Evolutionary conservation across 345 rosid species (phyloP).

Genomic region (Populus pruinosa): DNA sequence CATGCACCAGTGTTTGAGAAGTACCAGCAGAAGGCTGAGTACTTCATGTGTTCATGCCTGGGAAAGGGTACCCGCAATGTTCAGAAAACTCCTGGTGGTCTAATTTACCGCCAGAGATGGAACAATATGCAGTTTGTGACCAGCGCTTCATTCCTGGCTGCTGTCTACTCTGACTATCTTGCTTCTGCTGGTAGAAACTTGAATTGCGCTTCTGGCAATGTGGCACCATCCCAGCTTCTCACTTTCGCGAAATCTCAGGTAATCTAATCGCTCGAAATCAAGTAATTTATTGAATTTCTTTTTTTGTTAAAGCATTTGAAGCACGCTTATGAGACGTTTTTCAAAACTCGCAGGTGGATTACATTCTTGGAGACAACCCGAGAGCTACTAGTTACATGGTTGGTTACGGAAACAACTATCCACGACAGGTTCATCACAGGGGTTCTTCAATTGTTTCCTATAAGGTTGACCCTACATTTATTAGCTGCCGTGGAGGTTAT

Average conservation of each 20-base stretch:
- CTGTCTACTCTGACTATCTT: slow-evolving; percentile 82
- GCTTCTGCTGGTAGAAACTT: slow-evolving; percentile 58
- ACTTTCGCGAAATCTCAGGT: slow-evolving; percentile 91
- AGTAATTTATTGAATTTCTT: background rate
- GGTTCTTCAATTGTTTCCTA: slow-evolving; percentile 86
- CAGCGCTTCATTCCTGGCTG: slow-evolving; percentile 69
- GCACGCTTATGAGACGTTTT: background rate
- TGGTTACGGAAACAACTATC: slow-evolving; percentile 92
- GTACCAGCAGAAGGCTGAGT: slow-evolving; percentile 84
- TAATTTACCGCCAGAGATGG: slow-evolving; percentile 86
- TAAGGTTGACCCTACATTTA: slow-evolving; percentile 58
- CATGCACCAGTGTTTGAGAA: slow-evolving; percentile 61
- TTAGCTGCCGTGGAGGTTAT: slow-evolving; percentile 91
- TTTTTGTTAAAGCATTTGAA: background rate
- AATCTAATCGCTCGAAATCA: background rate
- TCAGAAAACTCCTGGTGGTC: slow-evolving; percentile 91
- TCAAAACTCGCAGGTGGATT: slow-evolving; percentile 56
- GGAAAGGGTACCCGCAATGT: slow-evolving; percentile 61
- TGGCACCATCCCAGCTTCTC: slow-evolving; percentile 60
- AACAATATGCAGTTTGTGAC: slow-evolving; percentile 98
- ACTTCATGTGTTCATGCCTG: slow-evolving; percentile 79
- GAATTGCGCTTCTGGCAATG: slow-evolving; percentile 60
- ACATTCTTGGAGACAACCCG: slow-evolving; percentile 96
- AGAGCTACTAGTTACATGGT: slow-evolving; percentile 97
- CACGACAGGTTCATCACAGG: slow-evolving; percentile 85